Conservation (phyloP, 768 basidiomycete species). For the Strobilomyces echinocephalus region DNA sequence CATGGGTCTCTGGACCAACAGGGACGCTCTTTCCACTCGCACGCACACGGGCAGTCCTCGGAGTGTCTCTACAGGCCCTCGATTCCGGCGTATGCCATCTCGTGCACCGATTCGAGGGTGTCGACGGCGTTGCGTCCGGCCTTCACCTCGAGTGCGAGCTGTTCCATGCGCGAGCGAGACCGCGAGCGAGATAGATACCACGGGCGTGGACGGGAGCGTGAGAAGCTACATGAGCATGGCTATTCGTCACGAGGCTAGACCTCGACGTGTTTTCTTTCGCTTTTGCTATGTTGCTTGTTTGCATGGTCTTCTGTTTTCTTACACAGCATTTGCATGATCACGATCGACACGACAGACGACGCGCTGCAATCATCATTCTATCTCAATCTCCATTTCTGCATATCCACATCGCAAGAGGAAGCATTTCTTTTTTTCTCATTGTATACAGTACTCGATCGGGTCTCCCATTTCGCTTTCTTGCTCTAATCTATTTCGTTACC, state of each 20-base stretch:
- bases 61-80: slow-evolving; percentile 30
- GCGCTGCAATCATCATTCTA: neutral
- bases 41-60: slow-evolving; percentile 7
- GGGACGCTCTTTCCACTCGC: slow-evolving; percentile 3
- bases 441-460: neutral
- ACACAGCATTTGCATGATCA: neutral
- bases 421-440: neutral
- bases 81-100: slow-evolving; percentile 29
- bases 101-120: slow-evolving; percentile 31
- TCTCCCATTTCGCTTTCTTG: neutral
- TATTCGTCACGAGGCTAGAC: slow-evolving; percentile 12
- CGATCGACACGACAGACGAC: neutral
- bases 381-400: neutral
- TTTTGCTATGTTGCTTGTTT: neutral
- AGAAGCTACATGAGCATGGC: slow-evolving; percentile 14
- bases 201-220: slow-evolving; percentile 7
- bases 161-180: slow-evolving; percentile 17
- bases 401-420: neutral
- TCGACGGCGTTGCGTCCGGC: slow-evolving; percentile 32
- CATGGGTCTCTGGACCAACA: slow-evolving; percentile 17
- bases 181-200: slow-evolving; percentile 13
- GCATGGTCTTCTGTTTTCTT: neutral
- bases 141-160: slow-evolving; percentile 25
- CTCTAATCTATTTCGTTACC: neutral
- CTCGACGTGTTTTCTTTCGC: neutral